Evolutionary conservation across 192 early-diverging fungal genomes (phyloP).

Genomic region (Phlyctochytrium arcticum): DNA sequence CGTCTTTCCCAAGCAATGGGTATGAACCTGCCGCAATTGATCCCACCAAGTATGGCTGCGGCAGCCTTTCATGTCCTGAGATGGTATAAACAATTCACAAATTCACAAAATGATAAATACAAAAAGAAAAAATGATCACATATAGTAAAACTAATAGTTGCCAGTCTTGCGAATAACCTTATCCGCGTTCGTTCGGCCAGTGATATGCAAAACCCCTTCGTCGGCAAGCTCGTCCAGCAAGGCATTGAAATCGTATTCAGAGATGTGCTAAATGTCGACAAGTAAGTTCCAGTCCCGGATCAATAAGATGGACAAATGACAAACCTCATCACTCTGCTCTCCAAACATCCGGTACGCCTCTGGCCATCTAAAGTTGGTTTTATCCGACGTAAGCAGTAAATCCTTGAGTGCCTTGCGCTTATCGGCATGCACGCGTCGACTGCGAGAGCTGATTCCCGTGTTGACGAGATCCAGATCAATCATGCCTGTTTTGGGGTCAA

Average conservation of each 20-base stretch:
- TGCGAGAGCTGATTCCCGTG: conserved; percentile 81
- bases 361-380: conserved; percentile 10
- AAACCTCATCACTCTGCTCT: conserved; percentile 19
- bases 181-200: conserved; percentile 29
- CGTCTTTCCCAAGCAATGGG: no score
- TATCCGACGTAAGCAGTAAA: conserved; percentile 17
- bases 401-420: conserved; percentile 49
- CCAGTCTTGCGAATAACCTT: conserved; percentile 23
- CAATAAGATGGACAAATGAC: not conserved
- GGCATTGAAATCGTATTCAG: conserved; percentile 35
- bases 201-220: conserved; percentile 27
- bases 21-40: no score
- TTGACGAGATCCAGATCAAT: conserved; percentile 91
- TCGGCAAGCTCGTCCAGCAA: conserved; percentile 32
- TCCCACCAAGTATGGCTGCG: no score
- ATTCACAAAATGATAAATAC: no score
- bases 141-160: not conserved
- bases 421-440: conserved; percentile 57
- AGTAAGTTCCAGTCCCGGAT: not conserved
- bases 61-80: no score
- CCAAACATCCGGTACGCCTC: conserved; percentile 29
- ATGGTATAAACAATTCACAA: no score
- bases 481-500: conserved; percentile 88
- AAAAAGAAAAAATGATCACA: not conserved
- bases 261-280: conserved; percentile 20